These are phyloP conservation scores for Arachnopeziza araneosa DNA, from an alignment of 2,329 filamentous ascomycete species.

Conservation along the genomic window DNA sequence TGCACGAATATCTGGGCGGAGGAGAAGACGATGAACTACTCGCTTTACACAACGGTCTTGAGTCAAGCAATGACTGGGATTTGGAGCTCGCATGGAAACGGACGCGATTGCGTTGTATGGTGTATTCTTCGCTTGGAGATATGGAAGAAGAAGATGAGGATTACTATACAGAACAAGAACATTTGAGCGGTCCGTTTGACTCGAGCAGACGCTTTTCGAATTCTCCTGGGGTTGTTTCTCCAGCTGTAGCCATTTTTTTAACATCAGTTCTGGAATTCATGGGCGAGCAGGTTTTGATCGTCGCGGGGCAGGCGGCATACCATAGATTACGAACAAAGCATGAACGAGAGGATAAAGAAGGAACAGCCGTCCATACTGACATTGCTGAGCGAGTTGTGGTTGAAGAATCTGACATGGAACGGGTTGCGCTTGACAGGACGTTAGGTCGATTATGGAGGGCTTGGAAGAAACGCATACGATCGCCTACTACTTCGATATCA, in stretches of 20 bases:
- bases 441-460: slow-evolving; percentile 87
- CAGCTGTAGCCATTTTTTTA: slow-evolving; percentile 90
- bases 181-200: slow-evolving; percentile 53
- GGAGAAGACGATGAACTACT: slow-evolving; percentile 68
- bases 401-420: slow-evolving; percentile 88
- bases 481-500: slow-evolving; percentile 43
- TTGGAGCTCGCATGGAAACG: slow-evolving; percentile 93
- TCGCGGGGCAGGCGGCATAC: slow-evolving; percentile 79
- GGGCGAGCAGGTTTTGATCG: slow-evolving; percentile 83
- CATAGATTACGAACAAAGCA: slow-evolving; percentile 56
- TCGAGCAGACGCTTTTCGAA: slow-evolving; percentile 51
- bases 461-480: slow-evolving; percentile 82
- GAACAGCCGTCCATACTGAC: slow-evolving; percentile 39
- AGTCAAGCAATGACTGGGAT: slow-evolving; percentile 65
- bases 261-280: slow-evolving; percentile 93
- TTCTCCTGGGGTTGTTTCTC: slow-evolving; percentile 66
- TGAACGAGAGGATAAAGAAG: slow-evolving; percentile 53
- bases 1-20: slow-evolving; percentile 80
- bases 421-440: slow-evolving; percentile 82
- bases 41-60: slow-evolving; percentile 46
- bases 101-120: slow-evolving; percentile 90
- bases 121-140: slow-evolving; percentile 92
- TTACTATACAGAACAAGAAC: slow-evolving; percentile 74
- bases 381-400: slow-evolving; percentile 67
- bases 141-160: slow-evolving; percentile 98